These are phyloP conservation scores for Symbiodinium pilosum DNA, from an alignment of 73 alveolate species.

Conservation along the genomic window DNA sequence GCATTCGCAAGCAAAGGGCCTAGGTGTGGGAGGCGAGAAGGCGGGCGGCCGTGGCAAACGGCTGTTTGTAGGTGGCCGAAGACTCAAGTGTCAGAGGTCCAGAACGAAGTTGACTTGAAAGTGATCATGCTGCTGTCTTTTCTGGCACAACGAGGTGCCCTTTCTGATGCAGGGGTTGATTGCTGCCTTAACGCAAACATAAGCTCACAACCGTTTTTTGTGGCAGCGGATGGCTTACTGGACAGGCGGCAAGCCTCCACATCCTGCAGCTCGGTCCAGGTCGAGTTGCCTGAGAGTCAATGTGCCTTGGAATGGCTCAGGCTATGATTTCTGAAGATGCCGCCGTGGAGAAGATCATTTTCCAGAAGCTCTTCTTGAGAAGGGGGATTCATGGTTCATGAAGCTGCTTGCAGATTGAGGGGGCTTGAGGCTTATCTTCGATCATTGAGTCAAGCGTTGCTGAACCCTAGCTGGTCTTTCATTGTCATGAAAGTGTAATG, in stretches of 20 bases:
- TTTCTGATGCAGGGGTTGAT: not conserved
- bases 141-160: slow-evolving; percentile 28
- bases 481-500: too few relatives aligned
- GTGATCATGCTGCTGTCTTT: slow-evolving; percentile 64
- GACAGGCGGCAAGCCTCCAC: not conserved
- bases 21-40: slow-evolving; percentile 40
- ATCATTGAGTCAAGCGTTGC: too few relatives aligned
- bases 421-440: too few relatives aligned
- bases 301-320: not conserved
- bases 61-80: not conserved
- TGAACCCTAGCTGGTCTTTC: too few relatives aligned
- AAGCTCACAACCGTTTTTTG: not conserved
- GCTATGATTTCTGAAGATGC: slow-evolving; percentile 44
- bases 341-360: slow-evolving; percentile 36
- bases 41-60: not conserved
- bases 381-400: too few relatives aligned
- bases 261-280: not conserved
- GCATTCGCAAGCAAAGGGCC: slow-evolving; percentile 50
- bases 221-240: not conserved
- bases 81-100: not conserved
- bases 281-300: not conserved
- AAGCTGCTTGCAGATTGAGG: too few relatives aligned
- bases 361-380: not conserved
- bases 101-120: slow-evolving; percentile 47
- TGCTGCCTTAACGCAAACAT: not conserved